These are phyloP conservation scores for Candida dubliniensis DNA, from an alignment of 1,139 yeast species.

Conservation along the genomic window DNA sequence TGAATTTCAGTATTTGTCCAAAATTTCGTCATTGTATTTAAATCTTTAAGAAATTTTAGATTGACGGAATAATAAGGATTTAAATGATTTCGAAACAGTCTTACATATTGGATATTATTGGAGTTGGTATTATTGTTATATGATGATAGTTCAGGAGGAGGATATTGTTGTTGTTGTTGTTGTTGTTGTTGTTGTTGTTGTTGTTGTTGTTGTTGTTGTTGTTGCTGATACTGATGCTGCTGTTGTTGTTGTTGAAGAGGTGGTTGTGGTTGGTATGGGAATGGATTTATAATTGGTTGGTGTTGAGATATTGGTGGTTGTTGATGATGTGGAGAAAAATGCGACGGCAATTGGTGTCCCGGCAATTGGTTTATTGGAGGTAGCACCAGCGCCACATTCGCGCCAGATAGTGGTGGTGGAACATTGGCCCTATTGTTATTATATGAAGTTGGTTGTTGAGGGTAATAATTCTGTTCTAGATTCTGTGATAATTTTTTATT, in stretches of 20 bases:
- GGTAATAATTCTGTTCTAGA: no score
- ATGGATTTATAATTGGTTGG: not conserved
- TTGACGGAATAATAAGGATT: constrained; percentile 12
- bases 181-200: not conserved
- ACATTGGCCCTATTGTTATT: not conserved
- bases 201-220: not conserved
- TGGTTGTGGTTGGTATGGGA: not conserved
- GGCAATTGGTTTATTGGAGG: no score
- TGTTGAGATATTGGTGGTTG: not conserved
- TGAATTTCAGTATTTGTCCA: constrained; percentile 37
- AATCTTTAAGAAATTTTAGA: constrained; percentile 12
- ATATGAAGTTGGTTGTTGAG: no score
- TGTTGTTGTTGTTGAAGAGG: not conserved
- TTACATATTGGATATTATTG: constrained; percentile 10
- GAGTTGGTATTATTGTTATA: not conserved
- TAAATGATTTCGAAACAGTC: constrained; percentile 12
- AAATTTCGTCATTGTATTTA: constrained; percentile 25
- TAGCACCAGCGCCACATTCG: no score
- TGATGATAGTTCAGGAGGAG: not conserved
- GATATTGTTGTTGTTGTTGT: constrained; percentile 1
- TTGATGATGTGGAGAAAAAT: no score
- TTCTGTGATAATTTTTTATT: no score
- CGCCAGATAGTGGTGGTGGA: not conserved
- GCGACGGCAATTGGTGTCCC: no score
- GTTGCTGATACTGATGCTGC: not conserved